Conservation (phyloP, 148 eudicot species). For the Amaranthus cruentus region DNA sequence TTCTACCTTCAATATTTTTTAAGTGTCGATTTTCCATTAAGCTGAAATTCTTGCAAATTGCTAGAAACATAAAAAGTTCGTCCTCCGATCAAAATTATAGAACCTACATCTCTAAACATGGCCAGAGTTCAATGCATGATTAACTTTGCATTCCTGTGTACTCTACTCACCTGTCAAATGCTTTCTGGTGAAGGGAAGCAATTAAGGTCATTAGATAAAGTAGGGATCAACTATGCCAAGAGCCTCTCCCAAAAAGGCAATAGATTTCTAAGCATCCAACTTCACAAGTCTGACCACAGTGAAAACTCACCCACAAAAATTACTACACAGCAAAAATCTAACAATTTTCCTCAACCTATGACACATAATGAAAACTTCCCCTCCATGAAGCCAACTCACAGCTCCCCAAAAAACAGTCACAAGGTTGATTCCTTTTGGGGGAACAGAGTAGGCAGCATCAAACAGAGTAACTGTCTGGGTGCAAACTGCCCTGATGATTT, state of each 20-base stretch:
- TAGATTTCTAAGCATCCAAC: constrained; percentile 11
- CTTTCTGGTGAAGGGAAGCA: constrained; percentile 24
- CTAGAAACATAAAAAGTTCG: neutral
- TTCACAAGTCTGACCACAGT: constrained; percentile 11
- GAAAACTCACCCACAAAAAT: constrained; percentile 1
- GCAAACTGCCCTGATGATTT: constrained; percentile 20
- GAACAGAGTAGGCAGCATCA: constrained; percentile 4
- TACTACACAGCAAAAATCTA: constrained; percentile 1
- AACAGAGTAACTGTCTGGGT: neutral
- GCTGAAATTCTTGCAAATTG: neutral
- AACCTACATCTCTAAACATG: constrained; percentile 6
- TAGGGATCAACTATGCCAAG: neutral
- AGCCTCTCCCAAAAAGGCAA: constrained; percentile 8
- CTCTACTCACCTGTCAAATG: constrained; percentile 19
- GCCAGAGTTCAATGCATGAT: constrained; percentile 11
- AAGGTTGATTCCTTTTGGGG: constrained; percentile 1
- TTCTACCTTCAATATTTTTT: neutral
- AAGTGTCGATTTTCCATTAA: neutral
- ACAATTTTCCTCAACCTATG: neutral
- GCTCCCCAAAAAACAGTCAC: neutral
- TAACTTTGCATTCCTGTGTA: constrained; percentile 6
- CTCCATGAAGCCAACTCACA: constrained; percentile 6
- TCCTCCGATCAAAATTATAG: neutral
- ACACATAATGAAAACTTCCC: constrained; percentile 4
- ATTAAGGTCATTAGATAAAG: constrained; percentile 14